Evolutionary conservation across 176 grass and related monocot genomes (phyloP), one percentile per base, ranked within the genome.

Genomic region (Aegilops umbellulata): DNA sequence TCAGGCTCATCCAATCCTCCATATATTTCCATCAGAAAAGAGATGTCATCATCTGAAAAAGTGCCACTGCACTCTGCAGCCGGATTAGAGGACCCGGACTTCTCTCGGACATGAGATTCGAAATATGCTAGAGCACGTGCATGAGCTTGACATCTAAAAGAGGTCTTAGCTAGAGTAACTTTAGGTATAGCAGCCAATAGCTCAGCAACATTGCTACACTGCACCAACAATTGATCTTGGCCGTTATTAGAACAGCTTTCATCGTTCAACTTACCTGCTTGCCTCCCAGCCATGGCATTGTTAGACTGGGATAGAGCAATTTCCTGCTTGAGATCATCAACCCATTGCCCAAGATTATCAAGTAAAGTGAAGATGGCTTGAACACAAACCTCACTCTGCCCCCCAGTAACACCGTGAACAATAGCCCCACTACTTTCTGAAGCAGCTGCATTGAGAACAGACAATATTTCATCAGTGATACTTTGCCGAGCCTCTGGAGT

Each of bases 1-100:
- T 98, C 93, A 34, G 93, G 96, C 82, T 95, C 93, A 86, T 98
- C 96, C 88, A 98, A 82, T 51, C 93, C 96, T 87, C 93, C 89
- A 69, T 98, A 98, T 85, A 98, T 98, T 89, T 98, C 93, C 93
- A 98, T 95, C 70, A 98, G 80, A 89, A 95, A 98, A 77, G 96
- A 95, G 65, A 95, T 98, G 72, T 98, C 96, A 74, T 94, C 86
- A 89, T 95, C 93, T 64, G 90, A 93, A 90, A 98, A 98, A n/a
- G 79, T 85, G 51, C 92, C 88, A 81, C 88, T 95, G 25, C 60
- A 94, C 32, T 82, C 86, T 25, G 96, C 96, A 88, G 91, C 96
- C 79, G 96, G 96, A 93, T 98, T 98, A 92, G 84, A 94, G 68
- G 96, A 98, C 76, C 96, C 93, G 5, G 91, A 94, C 55, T 89